phyloP scores from a whole-genome alignment of 2,329 filamentous ascomycete species.

The Zopfia rhizophila region DNA sequence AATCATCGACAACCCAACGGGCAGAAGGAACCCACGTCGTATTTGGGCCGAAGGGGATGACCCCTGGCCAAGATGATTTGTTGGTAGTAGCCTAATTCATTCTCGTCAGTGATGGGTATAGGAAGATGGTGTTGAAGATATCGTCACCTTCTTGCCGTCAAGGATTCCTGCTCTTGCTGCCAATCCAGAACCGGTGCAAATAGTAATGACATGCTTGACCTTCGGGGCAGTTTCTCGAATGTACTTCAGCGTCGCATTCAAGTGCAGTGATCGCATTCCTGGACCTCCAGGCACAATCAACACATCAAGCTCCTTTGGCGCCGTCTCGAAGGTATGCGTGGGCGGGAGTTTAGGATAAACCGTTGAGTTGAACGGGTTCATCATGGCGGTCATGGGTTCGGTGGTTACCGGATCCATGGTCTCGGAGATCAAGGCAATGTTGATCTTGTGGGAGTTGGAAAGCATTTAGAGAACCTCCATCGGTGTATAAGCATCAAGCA shows the following conservation, averaged over 20 bases:
- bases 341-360: constrained; percentile 53
- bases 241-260: constrained; percentile 56
- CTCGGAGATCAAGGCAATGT: constrained; percentile 34
- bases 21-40: constrained; percentile 70
- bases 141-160: constrained; percentile 68
- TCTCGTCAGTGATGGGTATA: too few relatives aligned
- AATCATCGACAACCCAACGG: constrained; percentile 71
- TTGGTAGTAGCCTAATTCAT: constrained; percentile 58
- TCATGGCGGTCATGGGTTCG: constrained; percentile 10
- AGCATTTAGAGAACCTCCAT: constrained; percentile 51
- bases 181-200: constrained; percentile 72
- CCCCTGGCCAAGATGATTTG: constrained; percentile 44
- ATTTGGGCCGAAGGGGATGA: constrained; percentile 57
- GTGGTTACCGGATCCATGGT: constrained; percentile 33
- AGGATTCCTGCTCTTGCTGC: constrained; percentile 69
- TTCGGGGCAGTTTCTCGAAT: constrained; percentile 59
- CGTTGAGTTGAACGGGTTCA: constrained; percentile 37
- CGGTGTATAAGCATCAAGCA: constrained; percentile 44
- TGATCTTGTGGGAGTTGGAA: constrained; percentile 22
- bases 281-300: constrained; percentile 72
- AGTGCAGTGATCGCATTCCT: constrained; percentile 53
- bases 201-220: constrained; percentile 68
- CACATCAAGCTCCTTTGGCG: constrained; percentile 64
- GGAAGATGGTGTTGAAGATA: too few relatives aligned
- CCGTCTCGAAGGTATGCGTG: constrained; percentile 64